Percentiles rank a stretch among this genome's conserved stretches.
phyloP scores from a whole-genome alignment of 2,329 filamentous ascomycete genomes.

The Knufia petricola region DNA sequence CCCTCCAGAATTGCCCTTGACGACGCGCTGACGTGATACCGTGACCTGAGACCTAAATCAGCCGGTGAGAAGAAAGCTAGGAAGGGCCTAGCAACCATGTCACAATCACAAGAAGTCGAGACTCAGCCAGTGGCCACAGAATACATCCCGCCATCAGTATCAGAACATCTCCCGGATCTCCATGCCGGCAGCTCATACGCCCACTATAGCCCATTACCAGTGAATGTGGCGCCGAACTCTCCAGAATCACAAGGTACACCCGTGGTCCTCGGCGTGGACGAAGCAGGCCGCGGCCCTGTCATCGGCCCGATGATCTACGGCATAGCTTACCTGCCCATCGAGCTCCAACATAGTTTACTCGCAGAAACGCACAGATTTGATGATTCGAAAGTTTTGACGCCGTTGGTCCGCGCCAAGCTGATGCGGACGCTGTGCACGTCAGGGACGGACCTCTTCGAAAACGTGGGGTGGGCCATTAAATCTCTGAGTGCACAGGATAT shows the following conservation, averaged over 20 bases:
- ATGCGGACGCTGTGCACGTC: conserved; percentile 62
- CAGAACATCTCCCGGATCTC: conserved; percentile 39
- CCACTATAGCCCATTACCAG: conserved; percentile 61
- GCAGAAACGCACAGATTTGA: conserved; percentile 76
- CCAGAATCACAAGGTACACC: conserved; percentile 36
- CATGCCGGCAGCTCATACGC: conserved; percentile 59
- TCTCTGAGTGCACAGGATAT: conserved; percentile 79
- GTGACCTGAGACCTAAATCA: no score
- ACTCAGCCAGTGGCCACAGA: conserved; percentile 2
- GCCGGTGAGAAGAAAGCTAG: no score
- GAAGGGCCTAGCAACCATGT: no score
- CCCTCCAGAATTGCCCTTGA: no score
- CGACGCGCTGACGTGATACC: no score
- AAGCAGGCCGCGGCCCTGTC: conserved; percentile 89
- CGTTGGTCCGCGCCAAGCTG: conserved; percentile 64
- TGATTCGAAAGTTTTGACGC: conserved; percentile 86
- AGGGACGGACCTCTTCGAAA: conserved; percentile 45
- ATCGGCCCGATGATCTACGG: conserved; percentile 65
- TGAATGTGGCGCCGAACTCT: conserved; percentile 44
- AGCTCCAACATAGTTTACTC: conserved; percentile 61
- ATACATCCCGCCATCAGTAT: conserved; percentile 60
- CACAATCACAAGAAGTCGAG: background rate
- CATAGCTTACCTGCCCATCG: conserved; percentile 60
- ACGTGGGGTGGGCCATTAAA: conserved; percentile 76
- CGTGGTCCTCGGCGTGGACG: conserved; percentile 81